These are phyloP conservation scores for Arthrocladium fulminans DNA, from an alignment of 2,329 filamentous ascomycete genomes.

Conservation along the genomic window DNA sequence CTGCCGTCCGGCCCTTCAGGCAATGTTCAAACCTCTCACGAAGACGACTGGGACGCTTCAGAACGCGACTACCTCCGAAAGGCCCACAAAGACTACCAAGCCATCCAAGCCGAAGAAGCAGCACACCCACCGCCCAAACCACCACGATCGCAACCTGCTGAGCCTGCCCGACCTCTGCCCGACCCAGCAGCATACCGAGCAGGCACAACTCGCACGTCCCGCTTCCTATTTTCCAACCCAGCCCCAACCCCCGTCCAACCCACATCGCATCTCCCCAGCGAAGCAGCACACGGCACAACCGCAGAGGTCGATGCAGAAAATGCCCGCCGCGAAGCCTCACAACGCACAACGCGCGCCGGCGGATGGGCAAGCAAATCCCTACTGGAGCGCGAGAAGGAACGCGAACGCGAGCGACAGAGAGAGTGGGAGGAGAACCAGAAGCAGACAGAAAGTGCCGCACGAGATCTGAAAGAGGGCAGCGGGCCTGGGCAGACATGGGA, in stretches of 20 bases:
- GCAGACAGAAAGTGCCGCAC: slow-evolving; percentile 39
- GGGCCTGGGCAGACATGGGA: slow-evolving; percentile 45
- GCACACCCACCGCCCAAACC: slow-evolving; percentile 2
- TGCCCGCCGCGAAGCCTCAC: slow-evolving; percentile 44
- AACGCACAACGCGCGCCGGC: slow-evolving; percentile 49
- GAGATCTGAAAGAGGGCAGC: slow-evolving; percentile 37
- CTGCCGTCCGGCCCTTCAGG: slow-evolving; percentile 22
- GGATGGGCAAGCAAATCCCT: slow-evolving; percentile 56
- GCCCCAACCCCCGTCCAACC: slow-evolving; percentile 37
- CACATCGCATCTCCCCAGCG: slow-evolving; percentile 34
- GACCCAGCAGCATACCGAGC: slow-evolving; percentile 33
- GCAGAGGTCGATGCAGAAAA: slow-evolving; percentile 50
- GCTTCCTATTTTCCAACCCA: slow-evolving; percentile 47
- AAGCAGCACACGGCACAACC: slow-evolving; percentile 38
- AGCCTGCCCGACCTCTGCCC: slow-evolving; percentile 36
- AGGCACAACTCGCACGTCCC: slow-evolving; percentile 43
- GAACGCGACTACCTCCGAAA: slow-evolving; percentile 52
- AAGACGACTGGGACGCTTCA: slow-evolving; percentile 51
- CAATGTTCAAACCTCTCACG: slow-evolving; percentile 38
- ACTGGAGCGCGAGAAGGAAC: slow-evolving; percentile 59
- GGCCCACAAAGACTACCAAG: slow-evolving; percentile 43
- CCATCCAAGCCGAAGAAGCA: slow-evolving; percentile 19
- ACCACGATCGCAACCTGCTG: slow-evolving; percentile 7
- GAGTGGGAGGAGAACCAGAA: slow-evolving; percentile 58
- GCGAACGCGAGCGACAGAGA: slow-evolving; percentile 53